Conservation (phyloP, 129 eudicot genomes). For the Tagetes patula region DNA sequence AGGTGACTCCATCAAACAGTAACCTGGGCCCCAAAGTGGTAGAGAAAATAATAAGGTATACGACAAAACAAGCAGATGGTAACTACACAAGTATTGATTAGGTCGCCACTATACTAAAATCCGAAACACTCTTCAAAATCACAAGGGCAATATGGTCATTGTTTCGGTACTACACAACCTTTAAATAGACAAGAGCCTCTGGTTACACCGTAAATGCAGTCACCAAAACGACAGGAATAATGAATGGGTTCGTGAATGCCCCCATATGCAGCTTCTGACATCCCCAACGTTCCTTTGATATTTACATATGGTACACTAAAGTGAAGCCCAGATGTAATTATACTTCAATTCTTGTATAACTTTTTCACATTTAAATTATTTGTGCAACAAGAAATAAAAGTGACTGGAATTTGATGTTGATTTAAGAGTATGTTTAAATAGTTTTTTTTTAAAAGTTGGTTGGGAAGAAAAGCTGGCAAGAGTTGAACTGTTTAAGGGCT, state of each 20-base stretch:
- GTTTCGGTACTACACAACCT: constrained; percentile 21
- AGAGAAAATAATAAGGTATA: constrained; percentile 26
- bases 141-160: constrained; percentile 30
- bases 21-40: constrained; percentile 12
- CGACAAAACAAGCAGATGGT: constrained; percentile 32
- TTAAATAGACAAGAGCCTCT: constrained; percentile 26
- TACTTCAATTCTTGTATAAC: neutral
- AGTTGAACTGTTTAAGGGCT: constrained; percentile 29
- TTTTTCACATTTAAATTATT: neutral
- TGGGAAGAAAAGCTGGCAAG: constrained; percentile 3
- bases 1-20: constrained; percentile 17
- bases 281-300: constrained; percentile 27
- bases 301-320: constrained; percentile 18
- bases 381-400: constrained; percentile 5
- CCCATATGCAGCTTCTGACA: constrained; percentile 38
- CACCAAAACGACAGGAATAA: constrained; percentile 23
- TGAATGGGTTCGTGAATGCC: constrained; percentile 33
- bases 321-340: constrained; percentile 22
- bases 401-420: neutral
- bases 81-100: constrained; percentile 13
- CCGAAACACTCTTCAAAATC: constrained; percentile 26
- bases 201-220: constrained; percentile 22
- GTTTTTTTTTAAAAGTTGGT: neutral
- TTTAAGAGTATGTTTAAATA: too few relatives aligned
- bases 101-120: constrained; percentile 7